Percentiles rank a stretch among this genome's conserved stretches.
Evolutionary conservation across 441 rosid genomes (phyloP).

Genomic region (Brassica balearica): DNA sequence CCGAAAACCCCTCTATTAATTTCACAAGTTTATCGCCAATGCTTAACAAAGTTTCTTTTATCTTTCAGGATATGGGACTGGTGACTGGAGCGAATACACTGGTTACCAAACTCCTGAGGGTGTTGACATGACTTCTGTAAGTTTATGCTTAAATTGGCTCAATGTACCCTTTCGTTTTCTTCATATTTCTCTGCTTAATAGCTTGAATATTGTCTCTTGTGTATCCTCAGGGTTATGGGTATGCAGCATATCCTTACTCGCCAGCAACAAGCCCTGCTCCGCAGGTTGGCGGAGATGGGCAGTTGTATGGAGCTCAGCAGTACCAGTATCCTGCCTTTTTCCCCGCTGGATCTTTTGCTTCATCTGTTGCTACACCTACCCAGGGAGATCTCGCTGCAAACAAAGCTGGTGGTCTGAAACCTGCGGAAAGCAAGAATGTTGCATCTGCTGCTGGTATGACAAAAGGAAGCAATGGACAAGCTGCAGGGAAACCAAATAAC

Average conservation of each 20-base stretch:
- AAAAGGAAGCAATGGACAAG: constrained; percentile 58
- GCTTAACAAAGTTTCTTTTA: constrained; percentile 6
- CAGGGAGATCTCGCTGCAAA: constrained; percentile 62
- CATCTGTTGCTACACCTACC: constrained; percentile 53
- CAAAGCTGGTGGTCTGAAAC: constrained; percentile 55
- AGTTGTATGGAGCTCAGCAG: constrained; percentile 75
- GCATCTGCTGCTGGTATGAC: constrained; percentile 52
- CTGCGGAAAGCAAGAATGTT: constrained; percentile 57
- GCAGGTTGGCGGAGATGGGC: constrained; percentile 70
- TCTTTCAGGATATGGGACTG: constrained; percentile 39
- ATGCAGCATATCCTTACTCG: constrained; percentile 72
- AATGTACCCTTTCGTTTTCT: not conserved
- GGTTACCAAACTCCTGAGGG: constrained; percentile 62
- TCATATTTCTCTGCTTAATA: not conserved
- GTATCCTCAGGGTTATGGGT: constrained; percentile 72
- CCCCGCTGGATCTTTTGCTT: constrained; percentile 55
- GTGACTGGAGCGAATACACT: constrained; percentile 61
- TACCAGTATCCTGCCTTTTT: constrained; percentile 79
- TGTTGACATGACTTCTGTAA: constrained; percentile 64
- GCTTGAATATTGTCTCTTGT: constrained; percentile 31
- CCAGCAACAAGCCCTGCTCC: constrained; percentile 83
- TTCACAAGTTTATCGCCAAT: constrained; percentile 7
- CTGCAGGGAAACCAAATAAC: constrained; percentile 56
- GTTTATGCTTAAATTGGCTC: constrained; percentile 10
- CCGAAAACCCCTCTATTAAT: not conserved